Evolutionary conservation across 2,329 filamentous ascomycete genomes (phyloP), one percentile per base, ranked within the genome.

Genomic region (Metarhizium sp.): DNA sequence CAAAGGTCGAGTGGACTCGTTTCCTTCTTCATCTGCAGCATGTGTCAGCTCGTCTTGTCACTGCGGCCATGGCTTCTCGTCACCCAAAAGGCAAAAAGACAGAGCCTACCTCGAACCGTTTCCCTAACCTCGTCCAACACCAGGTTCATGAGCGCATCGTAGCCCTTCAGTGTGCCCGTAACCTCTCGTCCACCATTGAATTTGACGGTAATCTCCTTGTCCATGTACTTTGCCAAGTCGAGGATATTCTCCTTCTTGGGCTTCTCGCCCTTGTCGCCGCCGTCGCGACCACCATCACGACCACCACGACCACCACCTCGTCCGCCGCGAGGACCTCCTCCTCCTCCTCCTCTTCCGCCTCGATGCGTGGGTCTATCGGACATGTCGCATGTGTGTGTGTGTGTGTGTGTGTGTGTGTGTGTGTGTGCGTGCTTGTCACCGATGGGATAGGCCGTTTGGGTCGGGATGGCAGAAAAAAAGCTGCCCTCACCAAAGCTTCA

Each of bases 161-260:
- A 97, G 59, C 94, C 94, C 73, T 97, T 97, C 46, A 99, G 78
- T 1, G 84, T 90, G 53, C 94, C 94, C 52, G 85, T 86, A 55
- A 96, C 92, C 78, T 96, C 91, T 58, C 92, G 78, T 1, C 94
- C 94, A 46, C 94, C 94, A 67, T 90, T 96, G 72, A 99, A 97
- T 75, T 97, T 97, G 69, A 99, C 92, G 10, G 82, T 88, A 63
- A 99, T 90, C 68, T 87, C 81, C 81, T 96, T 95, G 73, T 99
- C 91, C 87, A 96, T 91, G 73, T 97, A 99, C 76, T 96, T 96
- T 69, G 80, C 84, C 66, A 99, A 73, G 68, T 99, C 92, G 54
- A 99, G 82, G 65, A 99, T 99, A 71, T 96, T 97, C 74, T 99
- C 94, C 79, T 97, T 97, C 84, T 96, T 96, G 58, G 91, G 90